Base-by-base conservation (phyloP, 1,284 basidiomycete species). In the Apiotrichum domesticum region DNA sequence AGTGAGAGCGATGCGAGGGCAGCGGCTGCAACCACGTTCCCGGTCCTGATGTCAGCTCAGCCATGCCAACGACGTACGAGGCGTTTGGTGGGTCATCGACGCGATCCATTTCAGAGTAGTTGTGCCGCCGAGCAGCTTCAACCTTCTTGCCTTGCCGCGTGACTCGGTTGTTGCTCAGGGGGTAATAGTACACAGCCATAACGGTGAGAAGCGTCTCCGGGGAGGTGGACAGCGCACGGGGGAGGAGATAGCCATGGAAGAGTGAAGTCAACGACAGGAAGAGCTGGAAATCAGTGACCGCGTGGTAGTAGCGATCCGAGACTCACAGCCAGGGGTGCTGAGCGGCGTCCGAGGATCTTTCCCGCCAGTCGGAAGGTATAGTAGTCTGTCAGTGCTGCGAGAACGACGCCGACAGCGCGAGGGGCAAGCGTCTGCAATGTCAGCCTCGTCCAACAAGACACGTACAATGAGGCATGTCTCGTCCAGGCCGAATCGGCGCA, bases 181-280 rank as follows among this genome's bases (percentile, higher is more conserved):
- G 93, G 78, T 90, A 98, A 70, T 83, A 83, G 32, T 80, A 80
- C 51, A 97, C 80, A 0, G 93, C 93, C 40, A 87, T 77, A 0
- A 85, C 85, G 0, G 88, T 89, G 43, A 98, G 75, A 0, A 89
- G 85, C 0, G 92, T 93, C 71, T 99, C 96, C 21, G 92, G 77
- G 5, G 92, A 94, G 71, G 98, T 99, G 13, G 92, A 95, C 41
- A 98, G 80, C 0, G 93, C 90, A 21, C 96, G 83, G 4, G 91
- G 87, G 10, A 96, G 80, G 1, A 90, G 84, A 54, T 95, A 81
- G 0, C 84, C 84, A 70, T 95, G 83, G 78, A 97, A 98, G 65
- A 95, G 83, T 0, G 90, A 95, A 0, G 86, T 84, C 43, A 93
- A 72, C 8, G 91, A 95, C 39, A 95, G 76, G 57, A 94, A 80